Conservation (phyloP, 768 basidiomycete species). For the Clavulina sp. region DNA sequence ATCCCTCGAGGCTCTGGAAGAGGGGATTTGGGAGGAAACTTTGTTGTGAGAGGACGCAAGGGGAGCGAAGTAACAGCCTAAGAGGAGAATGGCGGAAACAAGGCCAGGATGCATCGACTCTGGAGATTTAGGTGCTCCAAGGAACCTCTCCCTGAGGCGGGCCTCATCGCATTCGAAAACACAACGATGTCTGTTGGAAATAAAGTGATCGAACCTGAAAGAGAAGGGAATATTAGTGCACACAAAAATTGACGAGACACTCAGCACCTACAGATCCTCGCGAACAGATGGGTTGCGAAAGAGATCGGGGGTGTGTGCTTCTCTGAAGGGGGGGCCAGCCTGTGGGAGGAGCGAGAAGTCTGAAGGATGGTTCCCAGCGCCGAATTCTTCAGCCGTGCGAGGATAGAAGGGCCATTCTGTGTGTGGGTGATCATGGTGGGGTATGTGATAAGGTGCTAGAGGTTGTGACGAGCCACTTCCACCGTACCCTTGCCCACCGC, state of each 20-base stretch:
- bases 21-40: slow-evolving; percentile 23
- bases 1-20: not conserved
- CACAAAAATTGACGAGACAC: not conserved
- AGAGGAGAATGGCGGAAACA: slow-evolving; percentile 66
- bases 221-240: not conserved
- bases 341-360: not conserved
- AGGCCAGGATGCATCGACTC: slow-evolving; percentile 38
- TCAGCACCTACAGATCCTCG: not conserved
- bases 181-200: slow-evolving; percentile 37
- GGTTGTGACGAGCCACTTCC: too few relatives aligned
- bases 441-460: too few relatives aligned
- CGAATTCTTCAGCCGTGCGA: too few relatives aligned
- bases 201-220: slow-evolving; percentile 50
- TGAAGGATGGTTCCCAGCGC: not conserved
- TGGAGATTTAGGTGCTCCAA: slow-evolving; percentile 26
- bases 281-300: not conserved
- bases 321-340: not conserved
- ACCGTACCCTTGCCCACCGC: not conserved
- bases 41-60: too few relatives aligned
- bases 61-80: slow-evolving; percentile 67
- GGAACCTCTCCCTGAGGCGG: slow-evolving; percentile 31
- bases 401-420: too few relatives aligned
- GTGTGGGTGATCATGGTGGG: too few relatives aligned
- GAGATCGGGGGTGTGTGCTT: not conserved
- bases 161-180: slow-evolving; percentile 58